A percentile compares a stretch with the other conserved stretches of the same genome.
These are phyloP conservation scores for Rhynchosporium agropyri DNA, from an alignment of 2,329 filamentous ascomycete species.

Conservation along the genomic window DNA sequence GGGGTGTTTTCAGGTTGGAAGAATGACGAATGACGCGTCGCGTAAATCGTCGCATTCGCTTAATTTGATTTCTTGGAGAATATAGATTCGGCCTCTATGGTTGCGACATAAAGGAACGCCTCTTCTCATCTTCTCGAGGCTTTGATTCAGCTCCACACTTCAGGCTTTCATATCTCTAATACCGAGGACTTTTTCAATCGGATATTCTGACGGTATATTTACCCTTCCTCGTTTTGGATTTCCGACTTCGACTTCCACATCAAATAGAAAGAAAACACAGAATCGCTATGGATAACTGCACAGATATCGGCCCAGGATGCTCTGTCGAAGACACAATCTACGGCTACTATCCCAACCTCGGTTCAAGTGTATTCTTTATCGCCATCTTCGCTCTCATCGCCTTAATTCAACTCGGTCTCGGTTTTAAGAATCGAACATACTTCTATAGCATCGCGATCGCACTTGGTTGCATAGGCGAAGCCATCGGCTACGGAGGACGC, in stretches of 20 bases:
- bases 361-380: slow-evolving; percentile 57
- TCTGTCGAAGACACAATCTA: slow-evolving; percentile 39
- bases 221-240: background rate
- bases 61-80: background rate
- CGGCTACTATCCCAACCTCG: slow-evolving; percentile 58
- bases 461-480: slow-evolving; percentile 54
- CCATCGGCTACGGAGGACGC: slow-evolving; percentile 59
- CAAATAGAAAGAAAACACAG: slow-evolving; percentile 19
- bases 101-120: slow-evolving; percentile 9
- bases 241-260: background rate
- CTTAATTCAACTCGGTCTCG: slow-evolving; percentile 48
- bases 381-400: slow-evolving; percentile 51
- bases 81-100: slow-evolving; percentile 5
- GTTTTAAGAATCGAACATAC: slow-evolving; percentile 55
- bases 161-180: background rate
- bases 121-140: background rate
- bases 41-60: background rate
- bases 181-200: background rate
- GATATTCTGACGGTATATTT: background rate
- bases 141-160: slow-evolving; percentile 1
- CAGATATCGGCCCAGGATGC: slow-evolving; percentile 37
- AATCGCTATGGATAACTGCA: slow-evolving; percentile 26
- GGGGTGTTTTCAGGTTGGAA: slow-evolving; percentile 3
- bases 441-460: slow-evolving; percentile 51
- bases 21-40: slow-evolving; percentile 11